A percentile compares a stretch with the other conserved stretches of the same genome.
Conservation (phyloP, 495 filamentous ascomycete species). For the Lindgomyces ingoldianus region DNA sequence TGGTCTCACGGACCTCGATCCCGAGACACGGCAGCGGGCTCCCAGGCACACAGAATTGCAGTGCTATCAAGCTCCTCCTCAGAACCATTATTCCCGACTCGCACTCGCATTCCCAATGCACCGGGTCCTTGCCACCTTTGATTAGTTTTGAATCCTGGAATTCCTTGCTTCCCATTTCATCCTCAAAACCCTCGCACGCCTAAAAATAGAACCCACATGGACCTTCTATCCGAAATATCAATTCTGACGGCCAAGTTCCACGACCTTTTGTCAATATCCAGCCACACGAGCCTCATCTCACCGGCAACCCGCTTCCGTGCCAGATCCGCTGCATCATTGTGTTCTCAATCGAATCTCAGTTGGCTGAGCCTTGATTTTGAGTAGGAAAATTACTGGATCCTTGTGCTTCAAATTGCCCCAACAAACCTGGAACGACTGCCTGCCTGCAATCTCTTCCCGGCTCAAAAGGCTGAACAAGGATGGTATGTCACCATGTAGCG, state of each 20-base stretch:
- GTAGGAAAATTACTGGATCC: too few species aligned
- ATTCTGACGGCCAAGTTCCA: background rate
- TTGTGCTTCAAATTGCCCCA: too few species aligned
- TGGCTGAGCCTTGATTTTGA: background rate
- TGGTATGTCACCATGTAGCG: too few species aligned
- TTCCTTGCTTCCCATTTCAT: background rate
- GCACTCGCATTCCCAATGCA: background rate
- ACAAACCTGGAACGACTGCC: too few species aligned
- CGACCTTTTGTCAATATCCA: background rate
- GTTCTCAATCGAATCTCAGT: background rate
- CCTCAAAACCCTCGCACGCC: background rate
- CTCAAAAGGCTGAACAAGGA: too few species aligned
- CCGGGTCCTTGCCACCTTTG: background rate
- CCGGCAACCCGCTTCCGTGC: background rate
- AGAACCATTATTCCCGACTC: too few species aligned
- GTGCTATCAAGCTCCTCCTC: too few species aligned
- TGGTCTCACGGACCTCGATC: conserved; percentile 9
- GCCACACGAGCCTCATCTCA: background rate
- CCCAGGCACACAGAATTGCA: too few species aligned
- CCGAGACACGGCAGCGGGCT: background rate
- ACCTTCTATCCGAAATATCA: background rate
- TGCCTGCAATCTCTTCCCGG: too few species aligned
- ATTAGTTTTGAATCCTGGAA: background rate
- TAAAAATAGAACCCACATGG: background rate
- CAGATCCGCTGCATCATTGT: background rate